A percentile compares a stretch with the other conserved stretches of the same genome.
Evolutionary conservation across 106 monocot genomes (phyloP).

Genomic region (Dendrobium officinale): DNA sequence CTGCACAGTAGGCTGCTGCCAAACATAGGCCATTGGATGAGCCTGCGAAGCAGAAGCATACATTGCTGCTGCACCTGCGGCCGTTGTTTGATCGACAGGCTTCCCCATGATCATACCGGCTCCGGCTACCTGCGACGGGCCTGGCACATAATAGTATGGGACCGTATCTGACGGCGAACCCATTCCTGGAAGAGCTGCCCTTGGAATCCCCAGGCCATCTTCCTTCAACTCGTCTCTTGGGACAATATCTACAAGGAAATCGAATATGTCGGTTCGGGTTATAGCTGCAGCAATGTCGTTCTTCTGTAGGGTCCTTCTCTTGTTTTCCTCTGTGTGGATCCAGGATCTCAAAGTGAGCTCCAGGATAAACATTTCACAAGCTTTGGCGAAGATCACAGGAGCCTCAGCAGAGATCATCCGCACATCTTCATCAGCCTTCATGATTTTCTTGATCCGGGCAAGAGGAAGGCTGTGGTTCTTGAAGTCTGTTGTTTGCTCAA

Average conservation of each 20-base stretch:
- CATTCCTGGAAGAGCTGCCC: constrained; percentile 28
- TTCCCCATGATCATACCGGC: constrained; percentile 46
- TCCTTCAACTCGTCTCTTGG: constrained; percentile 67
- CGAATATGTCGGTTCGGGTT: constrained; percentile 64
- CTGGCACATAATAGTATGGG: constrained; percentile 45
- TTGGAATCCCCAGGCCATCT: constrained; percentile 39
- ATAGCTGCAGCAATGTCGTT: constrained; percentile 69
- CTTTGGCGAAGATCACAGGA: constrained; percentile 42
- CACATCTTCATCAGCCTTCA: constrained; percentile 44
- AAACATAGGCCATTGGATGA: constrained; percentile 1
- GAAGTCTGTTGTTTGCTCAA: constrained; percentile 34
- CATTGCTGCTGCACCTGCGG: background rate
- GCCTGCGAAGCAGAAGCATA: background rate
- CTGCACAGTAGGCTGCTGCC: constrained; percentile 3
- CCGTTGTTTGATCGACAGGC: constrained; percentile 7
- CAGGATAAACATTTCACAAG: constrained; percentile 72
- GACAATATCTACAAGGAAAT: constrained; percentile 74
- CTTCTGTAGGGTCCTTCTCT: constrained; percentile 71
- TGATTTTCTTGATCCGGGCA: constrained; percentile 51
- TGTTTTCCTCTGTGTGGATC: constrained; percentile 72
- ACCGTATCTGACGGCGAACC: constrained; percentile 28
- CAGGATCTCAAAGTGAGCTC: constrained; percentile 62
- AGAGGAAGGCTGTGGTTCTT: constrained; percentile 37
- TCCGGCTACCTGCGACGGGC: constrained; percentile 13
- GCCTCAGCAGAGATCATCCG: constrained; percentile 49